Base-by-base conservation (phyloP, 192 early-diverging fungal species). In the Funneliformis geosporum region DNA sequence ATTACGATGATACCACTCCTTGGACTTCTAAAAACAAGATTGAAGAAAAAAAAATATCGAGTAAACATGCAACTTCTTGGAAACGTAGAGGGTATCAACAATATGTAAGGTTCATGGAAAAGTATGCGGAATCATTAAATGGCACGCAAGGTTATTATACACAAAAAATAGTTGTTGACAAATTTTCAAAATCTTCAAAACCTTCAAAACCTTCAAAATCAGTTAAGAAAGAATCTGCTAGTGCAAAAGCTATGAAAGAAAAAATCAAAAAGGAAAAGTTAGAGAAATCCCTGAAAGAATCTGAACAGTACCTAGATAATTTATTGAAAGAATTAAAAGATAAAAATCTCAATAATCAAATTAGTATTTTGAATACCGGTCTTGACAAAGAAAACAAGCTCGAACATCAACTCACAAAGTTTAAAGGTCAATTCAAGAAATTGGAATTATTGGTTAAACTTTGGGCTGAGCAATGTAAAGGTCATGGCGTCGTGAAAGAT, bases 51-150 rank as follows among this genome's bases (percentile, higher is more conserved):
- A 8, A 33, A 44, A 42, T 8, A n/a, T 21, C 0, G 2, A 38
- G 33, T 21, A 66, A 79, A 72, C 6, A 33, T 70, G 21, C 11
- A 14, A 47, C 3, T 46, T 5, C 18, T 40, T 61, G 4, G 14
- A 27, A 80, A 81, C n/a, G 9, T 1, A 27, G 18, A 55, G 18
- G 25, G 25, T 55, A 55, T 25, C 70, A 80, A 38, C 42, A 81
- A 25, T 70, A 73, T 21, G 59, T 70, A 1, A 27, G 23, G 14
- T 44, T 40, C 33, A 18, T 73, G 10, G 16, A 74, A 46, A 59
- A 60, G 65, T 80, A 81, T 72, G 80, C 47, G 9, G 27, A 6
- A 1, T 79, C 81, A 28, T 66, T 72, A 61, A 28, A 82, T 8
- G 59, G 73, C 5, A 75, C 28, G 3, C 73, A 75, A 60, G 70